Evolutionary conservation across 306 rosid genomes (phyloP).

Genomic region (Corylus americana): DNA sequence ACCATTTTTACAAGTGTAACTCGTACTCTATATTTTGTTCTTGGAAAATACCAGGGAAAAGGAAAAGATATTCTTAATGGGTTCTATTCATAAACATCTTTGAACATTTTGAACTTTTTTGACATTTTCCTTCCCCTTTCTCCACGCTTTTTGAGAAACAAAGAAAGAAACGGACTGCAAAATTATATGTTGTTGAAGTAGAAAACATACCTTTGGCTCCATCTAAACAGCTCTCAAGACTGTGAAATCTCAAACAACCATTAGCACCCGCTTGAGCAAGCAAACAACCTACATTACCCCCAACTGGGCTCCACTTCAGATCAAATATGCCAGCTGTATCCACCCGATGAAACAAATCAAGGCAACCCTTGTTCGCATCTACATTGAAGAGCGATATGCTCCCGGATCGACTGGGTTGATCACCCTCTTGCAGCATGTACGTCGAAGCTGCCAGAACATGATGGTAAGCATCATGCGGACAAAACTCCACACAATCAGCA

Average conservation of each 20-base stretch:
- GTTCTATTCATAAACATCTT: not conserved
- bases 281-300: conserved; percentile 43
- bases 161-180: not conserved
- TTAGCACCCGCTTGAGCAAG: conserved; percentile 84
- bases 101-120: not conserved
- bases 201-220: conserved; percentile 54
- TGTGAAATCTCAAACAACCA: conserved; percentile 71
- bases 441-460: conserved; percentile 80
- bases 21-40: not conserved
- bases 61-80: not conserved
- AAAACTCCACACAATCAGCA: conserved; percentile 90
- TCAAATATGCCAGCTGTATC: conserved; percentile 73
- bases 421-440: conserved; percentile 75
- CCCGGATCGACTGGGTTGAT: conserved; percentile 62
- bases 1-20: not conserved
- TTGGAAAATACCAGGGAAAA: not conserved
- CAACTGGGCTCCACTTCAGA: conserved; percentile 76
- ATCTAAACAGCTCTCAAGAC: conserved; percentile 38
- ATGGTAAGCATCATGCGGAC: conserved; percentile 54
- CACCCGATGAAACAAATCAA: conserved; percentile 50
- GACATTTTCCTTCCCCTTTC: not conserved
- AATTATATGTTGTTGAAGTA: not conserved
- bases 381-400: conserved; percentile 69
- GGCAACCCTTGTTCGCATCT: conserved; percentile 35
- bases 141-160: not conserved